phyloP scores from a whole-genome alignment of 176 grass and related monocot species.

The Oryza coarctata region DNA sequence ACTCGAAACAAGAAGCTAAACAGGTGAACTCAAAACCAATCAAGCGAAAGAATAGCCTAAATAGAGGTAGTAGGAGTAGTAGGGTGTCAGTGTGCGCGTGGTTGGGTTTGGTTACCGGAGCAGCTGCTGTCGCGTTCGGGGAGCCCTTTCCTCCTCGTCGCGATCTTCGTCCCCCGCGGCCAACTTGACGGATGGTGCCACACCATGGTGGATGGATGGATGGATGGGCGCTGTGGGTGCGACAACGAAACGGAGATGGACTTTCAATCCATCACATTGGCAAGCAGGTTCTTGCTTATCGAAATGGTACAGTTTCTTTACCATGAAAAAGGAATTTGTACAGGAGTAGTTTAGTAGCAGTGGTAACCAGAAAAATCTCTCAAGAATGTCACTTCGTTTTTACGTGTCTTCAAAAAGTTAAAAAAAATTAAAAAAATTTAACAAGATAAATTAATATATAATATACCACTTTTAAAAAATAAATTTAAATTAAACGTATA shows the following conservation, averaged over 20 bases:
- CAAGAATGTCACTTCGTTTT: too few species aligned
- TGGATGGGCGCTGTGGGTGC: neutral
- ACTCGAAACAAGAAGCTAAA: too few species aligned
- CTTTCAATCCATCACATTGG: too few species aligned
- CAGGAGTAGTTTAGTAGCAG: neutral
- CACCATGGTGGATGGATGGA: neutral
- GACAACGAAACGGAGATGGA: neutral
- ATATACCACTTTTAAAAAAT: too few species aligned
- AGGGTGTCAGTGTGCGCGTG: neutral
- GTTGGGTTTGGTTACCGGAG: neutral
- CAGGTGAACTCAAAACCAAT: neutral
- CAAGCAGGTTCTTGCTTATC: slow-evolving; percentile 1
- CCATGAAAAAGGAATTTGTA: neutral
- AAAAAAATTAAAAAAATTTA: too few species aligned
- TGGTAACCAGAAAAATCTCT: neutral
- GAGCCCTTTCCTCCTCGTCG: neutral
- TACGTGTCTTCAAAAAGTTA: too few species aligned
- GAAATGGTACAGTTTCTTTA: neutral
- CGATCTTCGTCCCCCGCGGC: neutral
- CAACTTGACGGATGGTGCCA: neutral
- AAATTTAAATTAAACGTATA: too few species aligned
- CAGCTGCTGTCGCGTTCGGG: slow-evolving; percentile 1
- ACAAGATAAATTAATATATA: too few species aligned
- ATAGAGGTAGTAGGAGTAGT: neutral
- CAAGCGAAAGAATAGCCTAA: neutral